A percentile compares a stretch with the other conserved stretches of the same genome.
These are phyloP conservation scores for Rhexocercosporidium sp. DNA, from an alignment of 2,329 filamentous ascomycete species.

Conservation along the genomic window DNA sequence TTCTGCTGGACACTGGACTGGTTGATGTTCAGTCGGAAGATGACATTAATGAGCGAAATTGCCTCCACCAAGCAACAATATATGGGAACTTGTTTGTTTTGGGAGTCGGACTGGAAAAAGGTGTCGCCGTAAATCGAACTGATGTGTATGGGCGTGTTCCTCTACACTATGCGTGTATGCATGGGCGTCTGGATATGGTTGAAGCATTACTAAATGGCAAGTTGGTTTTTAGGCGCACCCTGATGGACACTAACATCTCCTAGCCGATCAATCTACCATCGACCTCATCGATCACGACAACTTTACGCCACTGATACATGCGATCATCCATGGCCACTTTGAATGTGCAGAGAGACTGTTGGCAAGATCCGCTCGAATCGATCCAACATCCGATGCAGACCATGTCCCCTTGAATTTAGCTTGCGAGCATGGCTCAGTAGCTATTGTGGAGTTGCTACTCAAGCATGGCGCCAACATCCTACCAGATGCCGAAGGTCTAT, in stretches of 20 bases:
- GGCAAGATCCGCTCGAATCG: slow-evolving; percentile 78
- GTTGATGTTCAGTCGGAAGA: slow-evolving; percentile 94
- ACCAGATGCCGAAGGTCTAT: slow-evolving; percentile 95
- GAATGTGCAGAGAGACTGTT: slow-evolving; percentile 82
- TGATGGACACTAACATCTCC: slow-evolving; percentile 22
- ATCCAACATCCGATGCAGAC: slow-evolving; percentile 84
- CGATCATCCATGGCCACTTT: slow-evolving; percentile 86
- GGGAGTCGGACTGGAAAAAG: slow-evolving; percentile 72
- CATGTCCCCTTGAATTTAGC: slow-evolving; percentile 94
- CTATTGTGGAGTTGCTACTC: slow-evolving; percentile 84
- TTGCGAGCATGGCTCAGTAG: slow-evolving; percentile 87
- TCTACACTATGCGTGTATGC: slow-evolving; percentile 94
- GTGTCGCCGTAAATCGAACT: slow-evolving; percentile 77
- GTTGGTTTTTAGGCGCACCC: slow-evolving; percentile 21
- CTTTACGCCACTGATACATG: slow-evolving; percentile 94
- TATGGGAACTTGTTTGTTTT: slow-evolving; percentile 85
- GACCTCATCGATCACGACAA: slow-evolving; percentile 94
- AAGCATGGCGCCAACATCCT: slow-evolving; percentile 80
- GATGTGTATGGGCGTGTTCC: slow-evolving; percentile 96
- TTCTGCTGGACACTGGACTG: slow-evolving; percentile 78
- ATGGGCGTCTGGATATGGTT: slow-evolving; percentile 86
- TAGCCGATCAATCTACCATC: slow-evolving; percentile 76
- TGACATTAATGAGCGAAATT: slow-evolving; percentile 97
- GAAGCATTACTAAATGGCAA: slow-evolving; percentile 71
- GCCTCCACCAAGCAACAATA: slow-evolving; percentile 94